Evolutionary conservation across 495 filamentous ascomycete species (phyloP), one percentile per base, ranked within the genome.

Genomic region (Clavariopsis aquatica): DNA sequence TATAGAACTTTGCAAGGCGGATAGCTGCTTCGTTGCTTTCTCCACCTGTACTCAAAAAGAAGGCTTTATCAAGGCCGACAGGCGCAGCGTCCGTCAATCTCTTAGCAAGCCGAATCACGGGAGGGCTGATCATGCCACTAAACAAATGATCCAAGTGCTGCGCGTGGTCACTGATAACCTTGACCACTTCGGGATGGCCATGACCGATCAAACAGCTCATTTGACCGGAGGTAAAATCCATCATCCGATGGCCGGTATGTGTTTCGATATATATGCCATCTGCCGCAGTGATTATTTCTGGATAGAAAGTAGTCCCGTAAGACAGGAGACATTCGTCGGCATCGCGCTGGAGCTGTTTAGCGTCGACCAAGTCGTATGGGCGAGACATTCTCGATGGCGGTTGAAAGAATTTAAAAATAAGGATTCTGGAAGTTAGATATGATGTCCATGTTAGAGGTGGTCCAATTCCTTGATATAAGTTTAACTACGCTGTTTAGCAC

Each of bases 121-220:
- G 84, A 1, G 78, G 75, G 0, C 79, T 80, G 15, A 84, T 64
- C 82, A 85, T 84, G 23, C 77, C 81, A 41, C 76, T 81, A 68
- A 81, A 79, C 23, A 84, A 78, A 53, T 85, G 83, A 62, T 84
- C 82, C 36, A 84, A 78, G 31, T 74, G 60, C 0, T 69, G 71
- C 17, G 78, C 76, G 49, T 80, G 74, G 0, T 79, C 58, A 10
- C 68, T 58, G 27, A 84, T 79, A 0, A 79, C 75, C 23, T 78
- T 62, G 7, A 85, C 80, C 34, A 84, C 82, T 54, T 85, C 82
- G 0, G 83, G 81, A 61, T 85, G 78, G 0, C 77, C 79, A 62
- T 85, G 83, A n/a, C 82, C 83, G 0, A 85, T 74, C 0, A 85
- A 73, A 23, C 78, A 84, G 19, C 78, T 79, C 80, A 83, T 83